Percentiles rank a stretch among this genome's conserved stretches.
Conservation (phyloP, 345 rosid genomes). For the Moringa oleifera region DNA sequence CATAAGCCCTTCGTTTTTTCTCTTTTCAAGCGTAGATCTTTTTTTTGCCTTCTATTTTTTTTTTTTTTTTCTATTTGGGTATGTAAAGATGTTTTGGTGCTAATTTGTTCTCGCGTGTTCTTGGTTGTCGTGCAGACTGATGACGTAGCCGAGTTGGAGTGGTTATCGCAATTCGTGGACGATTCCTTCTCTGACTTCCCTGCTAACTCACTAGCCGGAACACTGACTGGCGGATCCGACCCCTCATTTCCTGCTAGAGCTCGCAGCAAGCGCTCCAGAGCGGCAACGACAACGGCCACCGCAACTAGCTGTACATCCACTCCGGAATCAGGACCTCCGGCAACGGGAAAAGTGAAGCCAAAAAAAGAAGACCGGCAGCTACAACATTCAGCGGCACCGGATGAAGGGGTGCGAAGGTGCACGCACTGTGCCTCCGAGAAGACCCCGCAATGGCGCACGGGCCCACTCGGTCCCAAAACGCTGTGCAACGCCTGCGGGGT, state of each 20-base stretch:
- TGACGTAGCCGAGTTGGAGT: conserved; percentile 80
- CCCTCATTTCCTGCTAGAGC: conserved; percentile 34
- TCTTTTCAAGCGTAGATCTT: too few relatives aligned
- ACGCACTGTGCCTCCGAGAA: conserved; percentile 79
- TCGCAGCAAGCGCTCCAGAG: conserved; percentile 52
- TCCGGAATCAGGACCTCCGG: conserved; percentile 16
- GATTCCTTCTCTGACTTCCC: conserved; percentile 65
- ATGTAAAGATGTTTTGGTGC: neutral
- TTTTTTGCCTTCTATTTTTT: too few relatives aligned
- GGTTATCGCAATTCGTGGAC: conserved; percentile 77
- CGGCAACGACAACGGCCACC: conserved; percentile 14
- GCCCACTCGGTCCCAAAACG: conserved; percentile 77
- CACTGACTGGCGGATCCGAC: conserved; percentile 24
- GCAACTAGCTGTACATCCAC: conserved; percentile 28
- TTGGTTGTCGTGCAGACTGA: conserved; percentile 42
- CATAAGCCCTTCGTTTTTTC: neutral
- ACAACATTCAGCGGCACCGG: conserved; percentile 21
- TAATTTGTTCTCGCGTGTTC: neutral
- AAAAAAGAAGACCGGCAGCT: conserved; percentile 32
- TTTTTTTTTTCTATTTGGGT: neutral
- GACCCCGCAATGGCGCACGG: conserved; percentile 87
- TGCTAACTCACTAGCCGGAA: conserved; percentile 34
- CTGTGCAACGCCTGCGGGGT: conserved; percentile 79
- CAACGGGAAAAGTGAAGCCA: conserved; percentile 22
- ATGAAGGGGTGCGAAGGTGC: conserved; percentile 49